Evolutionary conservation across 1,284 basidiomycete genomes (phyloP).

Genomic region (Kalmanozyma brasiliensis): DNA sequence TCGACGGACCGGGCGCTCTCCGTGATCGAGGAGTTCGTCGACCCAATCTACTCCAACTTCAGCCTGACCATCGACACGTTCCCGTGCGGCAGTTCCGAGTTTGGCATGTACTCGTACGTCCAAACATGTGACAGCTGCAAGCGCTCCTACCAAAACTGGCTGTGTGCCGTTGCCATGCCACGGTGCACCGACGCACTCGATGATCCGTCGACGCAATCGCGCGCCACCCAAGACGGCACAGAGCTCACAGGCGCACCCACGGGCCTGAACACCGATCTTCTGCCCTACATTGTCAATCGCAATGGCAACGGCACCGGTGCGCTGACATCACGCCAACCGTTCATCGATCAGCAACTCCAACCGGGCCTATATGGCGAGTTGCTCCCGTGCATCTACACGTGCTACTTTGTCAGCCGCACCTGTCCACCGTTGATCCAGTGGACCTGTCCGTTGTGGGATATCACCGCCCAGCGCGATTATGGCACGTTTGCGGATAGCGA

Average conservation of each 20-base stretch:
- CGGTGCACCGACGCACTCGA: constrained; percentile 66
- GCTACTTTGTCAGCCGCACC: constrained; percentile 60
- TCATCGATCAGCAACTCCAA: constrained; percentile 54
- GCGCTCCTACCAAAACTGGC: constrained; percentile 68
- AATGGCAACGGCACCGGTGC: constrained; percentile 30
- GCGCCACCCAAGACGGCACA: constrained; percentile 53
- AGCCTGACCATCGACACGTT: constrained; percentile 68
- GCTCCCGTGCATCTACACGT: constrained; percentile 64
- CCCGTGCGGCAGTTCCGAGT: constrained; percentile 64
- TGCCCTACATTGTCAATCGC: constrained; percentile 66
- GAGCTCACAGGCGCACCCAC: constrained; percentile 55
- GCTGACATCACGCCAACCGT: constrained; percentile 50
- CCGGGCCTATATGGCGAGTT: constrained; percentile 63
- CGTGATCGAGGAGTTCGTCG: constrained; percentile 63
- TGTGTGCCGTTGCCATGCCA: constrained; percentile 69
- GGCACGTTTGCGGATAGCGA: constrained; percentile 66
- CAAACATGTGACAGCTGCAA: constrained; percentile 68
- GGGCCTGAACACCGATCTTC: constrained; percentile 50
- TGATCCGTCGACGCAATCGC: constrained; percentile 44
- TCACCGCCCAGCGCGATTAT: constrained; percentile 64
- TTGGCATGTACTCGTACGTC: constrained; percentile 68
- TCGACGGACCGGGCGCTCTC: constrained; percentile 57
- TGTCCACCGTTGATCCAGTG: constrained; percentile 64
- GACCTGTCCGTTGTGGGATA: constrained; percentile 63
- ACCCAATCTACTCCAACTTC: constrained; percentile 67